Evolutionary conservation across 2,329 filamentous ascomycete species (phyloP), one percentile per base, ranked within the genome.

Genomic region (Colletotrichum musae): DNA sequence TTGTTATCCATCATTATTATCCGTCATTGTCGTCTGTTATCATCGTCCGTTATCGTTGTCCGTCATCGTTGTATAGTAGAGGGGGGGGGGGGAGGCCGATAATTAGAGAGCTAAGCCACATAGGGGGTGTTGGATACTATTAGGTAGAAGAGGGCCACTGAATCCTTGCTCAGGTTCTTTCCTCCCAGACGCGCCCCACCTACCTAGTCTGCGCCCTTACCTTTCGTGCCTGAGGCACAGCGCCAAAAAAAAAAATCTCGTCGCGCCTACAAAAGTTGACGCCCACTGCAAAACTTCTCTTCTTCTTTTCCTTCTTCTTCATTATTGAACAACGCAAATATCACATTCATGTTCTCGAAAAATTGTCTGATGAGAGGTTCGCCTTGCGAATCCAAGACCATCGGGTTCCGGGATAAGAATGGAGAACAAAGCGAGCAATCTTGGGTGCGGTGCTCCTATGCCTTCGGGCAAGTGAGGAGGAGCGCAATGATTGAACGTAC

Each of bases 401-500:
- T 81, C 77, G 78, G 77, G 72, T 74, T 75, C 80, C 80, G 83
- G 79, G 81, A 80, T 79, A 80, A 75, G 85, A 83, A 87, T 83
- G 85, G 81, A 87, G 85, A 87, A 78, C 71, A 83, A 85, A 83
- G 75, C 84, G 85, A 82, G 83, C 85, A 86, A 86, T 87, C 85
- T 87, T 87, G 85, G 85, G 85, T 87, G 85, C 85, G 85, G 84
- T 87, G 85, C 82, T 86, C 81, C 80, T 80, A 83, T 80, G 77
- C 79, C 76, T 74, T 76, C 68, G 74, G 77, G 80, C 76, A 76
- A 62, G 79, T 87, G 85, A 80, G 84, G 80, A 85, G 85, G 85
- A 87, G 83, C 85, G 85, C 85, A 87, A 87, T 87, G 85, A 87
- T 87, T 87, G 85, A 86, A 75, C 85, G 85, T 82, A 87, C 85